Conservation (phyloP, 352 stramenopile species). For the Phytophthora constricta region DNA sequence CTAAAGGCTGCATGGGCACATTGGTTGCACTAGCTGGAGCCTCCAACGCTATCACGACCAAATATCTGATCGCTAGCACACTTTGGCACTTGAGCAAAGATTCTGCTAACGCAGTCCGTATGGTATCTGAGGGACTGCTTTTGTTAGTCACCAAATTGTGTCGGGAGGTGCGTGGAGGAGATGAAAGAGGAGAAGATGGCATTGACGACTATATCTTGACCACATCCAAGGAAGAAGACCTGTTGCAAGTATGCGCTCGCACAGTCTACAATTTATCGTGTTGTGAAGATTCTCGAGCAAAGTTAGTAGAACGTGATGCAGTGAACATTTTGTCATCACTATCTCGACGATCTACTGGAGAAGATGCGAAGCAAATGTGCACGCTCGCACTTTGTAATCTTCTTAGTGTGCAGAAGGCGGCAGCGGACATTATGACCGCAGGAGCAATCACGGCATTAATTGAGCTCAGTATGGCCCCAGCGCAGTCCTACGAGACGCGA, state of each 20-base stretch:
- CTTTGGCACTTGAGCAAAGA: constrained; percentile 84
- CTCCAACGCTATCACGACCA: constrained; percentile 38
- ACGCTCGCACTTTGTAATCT: constrained; percentile 82
- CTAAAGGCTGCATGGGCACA: constrained; percentile 69
- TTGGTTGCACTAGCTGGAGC: constrained; percentile 57
- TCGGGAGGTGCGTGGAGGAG: constrained; percentile 26
- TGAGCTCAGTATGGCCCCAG: constrained; percentile 57
- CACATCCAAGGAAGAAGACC: constrained; percentile 25
- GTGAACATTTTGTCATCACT: constrained; percentile 62
- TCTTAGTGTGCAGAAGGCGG: constrained; percentile 75
- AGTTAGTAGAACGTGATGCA: constrained; percentile 74
- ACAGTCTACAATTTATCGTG: constrained; percentile 80
- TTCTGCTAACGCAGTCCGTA: constrained; percentile 58
- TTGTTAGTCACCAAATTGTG: constrained; percentile 67
- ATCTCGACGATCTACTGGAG: constrained; percentile 38
- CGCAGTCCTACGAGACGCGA: constrained; percentile 54
- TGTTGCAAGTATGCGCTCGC: constrained; percentile 54
- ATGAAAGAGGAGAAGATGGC: background rate
- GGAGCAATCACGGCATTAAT: constrained; percentile 74
- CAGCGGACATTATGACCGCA: constrained; percentile 68
- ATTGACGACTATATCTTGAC: background rate
- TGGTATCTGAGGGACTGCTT: constrained; percentile 80
- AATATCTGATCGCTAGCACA: constrained; percentile 60
- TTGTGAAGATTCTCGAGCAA: constrained; percentile 66
- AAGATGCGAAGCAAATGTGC: constrained; percentile 76